Conservation (phyloP, 2,329 filamentous ascomycete genomes). For the Escovopsis sp. region DNA sequence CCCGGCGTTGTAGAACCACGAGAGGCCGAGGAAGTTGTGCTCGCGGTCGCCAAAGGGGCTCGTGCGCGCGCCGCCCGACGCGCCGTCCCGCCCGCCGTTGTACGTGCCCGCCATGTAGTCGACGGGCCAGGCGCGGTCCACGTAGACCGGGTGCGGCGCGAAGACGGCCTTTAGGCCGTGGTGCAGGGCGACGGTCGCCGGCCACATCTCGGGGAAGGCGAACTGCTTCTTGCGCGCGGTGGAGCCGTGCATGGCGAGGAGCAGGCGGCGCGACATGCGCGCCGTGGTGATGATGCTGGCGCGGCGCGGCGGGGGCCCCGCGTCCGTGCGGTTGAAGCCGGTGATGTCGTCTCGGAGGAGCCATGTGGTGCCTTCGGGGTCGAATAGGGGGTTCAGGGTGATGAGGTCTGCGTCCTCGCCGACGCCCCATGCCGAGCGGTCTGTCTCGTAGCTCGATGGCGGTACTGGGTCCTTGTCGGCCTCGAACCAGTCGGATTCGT, state of each 20-base stretch:
- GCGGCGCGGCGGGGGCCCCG: slow-evolving; percentile 51
- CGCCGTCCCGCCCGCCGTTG: slow-evolving; percentile 64
- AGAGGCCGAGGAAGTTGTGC: slow-evolving; percentile 74
- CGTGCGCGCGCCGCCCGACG: slow-evolving; percentile 55
- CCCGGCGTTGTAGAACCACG: slow-evolving; percentile 81
- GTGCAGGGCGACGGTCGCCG: slow-evolving; percentile 70
- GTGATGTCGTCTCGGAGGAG: slow-evolving; percentile 68
- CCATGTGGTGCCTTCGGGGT: slow-evolving; percentile 80
- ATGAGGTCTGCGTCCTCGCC: slow-evolving; percentile 86
- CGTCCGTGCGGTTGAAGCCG: slow-evolving; percentile 55
- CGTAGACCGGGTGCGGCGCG: slow-evolving; percentile 75
- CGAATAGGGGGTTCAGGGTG: slow-evolving; percentile 81
- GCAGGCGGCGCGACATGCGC: slow-evolving; percentile 63
- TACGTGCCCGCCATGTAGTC: slow-evolving; percentile 63
- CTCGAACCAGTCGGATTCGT: slow-evolving; percentile 57
- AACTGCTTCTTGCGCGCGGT: slow-evolving; percentile 73
- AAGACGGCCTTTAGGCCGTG: slow-evolving; percentile 89
- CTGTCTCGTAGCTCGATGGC: slow-evolving; percentile 55
- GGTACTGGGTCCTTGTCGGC: slow-evolving; percentile 58
- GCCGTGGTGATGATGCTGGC: slow-evolving; percentile 81
- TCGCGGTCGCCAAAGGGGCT: slow-evolving; percentile 71
- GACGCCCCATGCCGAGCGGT: slow-evolving; percentile 75
- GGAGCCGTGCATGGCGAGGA: slow-evolving; percentile 81
- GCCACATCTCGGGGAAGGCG: slow-evolving; percentile 96
- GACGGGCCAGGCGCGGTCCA: slow-evolving; percentile 74